Conservation (phyloP, 2,329 filamentous ascomycete genomes). For the Kalaharituber pfeilii region DNA sequence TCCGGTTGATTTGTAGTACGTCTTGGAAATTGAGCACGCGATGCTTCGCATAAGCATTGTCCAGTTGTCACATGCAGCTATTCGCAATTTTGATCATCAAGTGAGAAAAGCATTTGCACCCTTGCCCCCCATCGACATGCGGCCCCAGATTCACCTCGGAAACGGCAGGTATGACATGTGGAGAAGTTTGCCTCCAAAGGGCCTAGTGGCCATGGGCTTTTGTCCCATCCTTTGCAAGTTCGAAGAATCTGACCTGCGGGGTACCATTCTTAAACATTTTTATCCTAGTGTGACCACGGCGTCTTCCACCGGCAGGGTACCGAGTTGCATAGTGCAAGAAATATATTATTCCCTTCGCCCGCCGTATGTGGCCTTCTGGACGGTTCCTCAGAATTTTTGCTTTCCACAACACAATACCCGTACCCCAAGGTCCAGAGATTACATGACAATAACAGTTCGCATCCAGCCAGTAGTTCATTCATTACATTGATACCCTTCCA, state of each 20-base stretch:
- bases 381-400: background rate
- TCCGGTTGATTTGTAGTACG: too few relatives aligned
- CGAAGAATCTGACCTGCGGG: background rate
- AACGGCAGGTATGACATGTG: background rate
- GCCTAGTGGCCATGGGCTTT: background rate
- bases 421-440: background rate
- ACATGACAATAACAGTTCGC: background rate
- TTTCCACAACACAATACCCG: background rate
- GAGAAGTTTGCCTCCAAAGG: background rate
- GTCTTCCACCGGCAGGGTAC: background rate
- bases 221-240: background rate
- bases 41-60: background rate
- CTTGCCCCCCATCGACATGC: background rate
- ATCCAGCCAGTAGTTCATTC: background rate
- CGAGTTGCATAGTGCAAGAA: background rate
- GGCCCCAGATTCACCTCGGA: background rate
- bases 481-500: background rate
- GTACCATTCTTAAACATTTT: background rate
- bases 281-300: background rate
- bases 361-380: background rate
- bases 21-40: background rate
- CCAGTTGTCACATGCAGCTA: background rate
- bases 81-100: background rate
- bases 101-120: background rate
- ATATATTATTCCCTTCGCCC: conserved; percentile 1